Evolutionary conservation across 805 yeast genomes (phyloP), one percentile per base, ranked within the genome.

Genomic region (Candida qinlingensis): DNA sequence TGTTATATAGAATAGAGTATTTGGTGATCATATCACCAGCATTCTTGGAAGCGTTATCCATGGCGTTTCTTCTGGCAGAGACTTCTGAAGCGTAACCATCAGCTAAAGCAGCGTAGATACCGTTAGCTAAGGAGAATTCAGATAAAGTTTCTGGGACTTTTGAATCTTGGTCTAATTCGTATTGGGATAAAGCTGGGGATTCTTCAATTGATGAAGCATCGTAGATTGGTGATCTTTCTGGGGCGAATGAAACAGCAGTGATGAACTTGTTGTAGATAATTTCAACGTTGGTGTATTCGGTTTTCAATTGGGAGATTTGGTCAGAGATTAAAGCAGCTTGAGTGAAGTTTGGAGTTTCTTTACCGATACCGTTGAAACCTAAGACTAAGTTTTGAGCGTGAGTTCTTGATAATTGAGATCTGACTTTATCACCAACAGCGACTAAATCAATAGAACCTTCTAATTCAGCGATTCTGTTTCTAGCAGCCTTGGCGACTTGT

Each of bases 41-140:
- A 70, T 92, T 92, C 94, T 94, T 92, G 61, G 97, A 90, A 55
- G 99, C 99, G 68, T 94, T 94, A 76, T 92, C 99, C 99, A 92
- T 92, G 61, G 99, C 98, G 70, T 89, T 92, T 83, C 99, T 91
- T 84, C 99, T 91, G 53, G 99, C 97, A 57, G 95, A 85, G 59
- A 91, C 80, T 79, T 92, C 99, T 51, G 98, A 87, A 54, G 98
- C 97, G 73, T 92, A 91, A 73, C 97, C 98, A 70, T 94, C 97
- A 57, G 97, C 92, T 79, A 91, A 80, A 53, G 96, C 97, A 65
- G 91, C 74, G 70, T 85, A 81, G 63, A 92, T 79, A 64, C 89
- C 81, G 81, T 88, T 91, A 58, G 98, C 91, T 61, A 94, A 79
- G 43, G 95, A 78, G 75, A 87, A 89, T 75, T 91, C 95, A 57